A percentile compares a stretch with the other conserved stretches of the same genome.
These are phyloP conservation scores for Nigrospora osmanthi DNA, from an alignment of 2,329 filamentous ascomycete genomes.

Conservation along the genomic window DNA sequence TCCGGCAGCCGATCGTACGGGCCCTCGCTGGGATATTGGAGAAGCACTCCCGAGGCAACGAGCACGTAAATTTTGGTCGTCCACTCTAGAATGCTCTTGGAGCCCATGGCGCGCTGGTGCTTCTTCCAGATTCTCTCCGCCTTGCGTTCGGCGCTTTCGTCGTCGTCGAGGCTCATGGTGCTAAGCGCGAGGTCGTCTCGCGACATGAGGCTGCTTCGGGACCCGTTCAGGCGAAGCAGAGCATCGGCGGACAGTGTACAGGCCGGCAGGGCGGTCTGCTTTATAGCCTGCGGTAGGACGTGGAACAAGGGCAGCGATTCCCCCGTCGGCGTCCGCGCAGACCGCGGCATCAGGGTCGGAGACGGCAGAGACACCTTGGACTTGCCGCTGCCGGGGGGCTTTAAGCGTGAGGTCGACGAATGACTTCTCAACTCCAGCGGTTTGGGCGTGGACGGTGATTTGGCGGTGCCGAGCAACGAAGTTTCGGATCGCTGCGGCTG, in stretches of 20 bases:
- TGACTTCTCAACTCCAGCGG: slow-evolving; percentile 3
- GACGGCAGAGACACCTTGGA: slow-evolving; percentile 5
- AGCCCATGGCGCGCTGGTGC: slow-evolving; percentile 32
- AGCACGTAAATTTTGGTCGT: slow-evolving; percentile 67
- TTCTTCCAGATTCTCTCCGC: slow-evolving; percentile 37
- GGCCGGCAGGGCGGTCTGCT: slow-evolving; percentile 62
- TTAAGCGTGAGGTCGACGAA: slow-evolving; percentile 3
- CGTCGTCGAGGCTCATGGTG: slow-evolving; percentile 15
- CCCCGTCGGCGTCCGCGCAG: slow-evolving; percentile 32
- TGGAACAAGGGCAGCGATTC: slow-evolving; percentile 74
- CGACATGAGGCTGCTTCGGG: slow-evolving; percentile 32
- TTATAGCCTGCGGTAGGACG: slow-evolving; percentile 77
- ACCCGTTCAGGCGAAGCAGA: slow-evolving; percentile 54
- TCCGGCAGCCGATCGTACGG: slow-evolving; percentile 66
- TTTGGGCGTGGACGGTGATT: slow-evolving; percentile 3
- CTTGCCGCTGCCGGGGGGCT: slow-evolving; percentile 6
- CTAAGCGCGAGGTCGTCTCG: slow-evolving; percentile 24
- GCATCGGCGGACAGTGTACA: slow-evolving; percentile 61
- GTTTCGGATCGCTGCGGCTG: slow-evolving; percentile 27
- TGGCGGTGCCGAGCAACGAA: slow-evolving; percentile 12
- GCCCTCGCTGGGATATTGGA: slow-evolving; percentile 69
- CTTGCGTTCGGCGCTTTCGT: slow-evolving; percentile 21
- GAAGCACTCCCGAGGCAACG: slow-evolving; percentile 60
- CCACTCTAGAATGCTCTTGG: slow-evolving; percentile 50
- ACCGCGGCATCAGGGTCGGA: neutral